Evolutionary conservation across 129 eudicot genomes (phyloP).

Genomic region (Solidago caesia): DNA sequence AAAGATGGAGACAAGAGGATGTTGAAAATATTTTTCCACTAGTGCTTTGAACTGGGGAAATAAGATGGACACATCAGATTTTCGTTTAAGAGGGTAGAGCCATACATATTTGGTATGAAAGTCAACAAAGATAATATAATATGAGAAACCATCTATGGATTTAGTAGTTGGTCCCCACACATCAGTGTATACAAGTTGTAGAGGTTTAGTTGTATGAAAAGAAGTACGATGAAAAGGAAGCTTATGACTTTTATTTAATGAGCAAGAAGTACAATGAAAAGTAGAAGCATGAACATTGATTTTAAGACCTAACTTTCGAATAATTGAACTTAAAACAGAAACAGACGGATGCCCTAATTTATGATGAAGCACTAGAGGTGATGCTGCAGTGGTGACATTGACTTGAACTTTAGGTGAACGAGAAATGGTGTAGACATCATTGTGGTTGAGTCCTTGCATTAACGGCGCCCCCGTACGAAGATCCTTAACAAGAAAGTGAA

Average conservation of each 20-base stretch:
- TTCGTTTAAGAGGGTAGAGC: not conserved
- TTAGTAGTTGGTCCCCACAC: not conserved
- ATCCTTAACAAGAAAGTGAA: not conserved
- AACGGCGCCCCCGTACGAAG: not conserved
- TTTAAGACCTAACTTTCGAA: not conserved
- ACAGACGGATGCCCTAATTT: not conserved
- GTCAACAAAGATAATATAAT: not conserved
- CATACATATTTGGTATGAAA: not conserved
- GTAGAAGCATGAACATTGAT: not conserved
- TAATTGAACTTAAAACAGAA: not conserved
- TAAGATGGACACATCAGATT: not conserved
- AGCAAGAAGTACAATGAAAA: not conserved
- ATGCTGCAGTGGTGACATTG: no score
- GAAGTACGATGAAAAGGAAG: not conserved
- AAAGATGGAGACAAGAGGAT: not conserved
- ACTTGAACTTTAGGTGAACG: not conserved
- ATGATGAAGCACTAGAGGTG: not conserved
- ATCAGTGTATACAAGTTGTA: not conserved
- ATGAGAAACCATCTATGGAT: not conserved
- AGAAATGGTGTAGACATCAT: not conserved
- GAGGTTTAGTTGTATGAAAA: not conserved
- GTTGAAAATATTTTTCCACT: not conserved
- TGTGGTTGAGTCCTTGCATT: not conserved
- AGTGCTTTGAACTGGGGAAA: not conserved
- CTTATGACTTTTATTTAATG: not conserved